Evolutionary conservation across 805 yeast species (phyloP).

Genomic region (Yarrowia osloensis): DNA sequence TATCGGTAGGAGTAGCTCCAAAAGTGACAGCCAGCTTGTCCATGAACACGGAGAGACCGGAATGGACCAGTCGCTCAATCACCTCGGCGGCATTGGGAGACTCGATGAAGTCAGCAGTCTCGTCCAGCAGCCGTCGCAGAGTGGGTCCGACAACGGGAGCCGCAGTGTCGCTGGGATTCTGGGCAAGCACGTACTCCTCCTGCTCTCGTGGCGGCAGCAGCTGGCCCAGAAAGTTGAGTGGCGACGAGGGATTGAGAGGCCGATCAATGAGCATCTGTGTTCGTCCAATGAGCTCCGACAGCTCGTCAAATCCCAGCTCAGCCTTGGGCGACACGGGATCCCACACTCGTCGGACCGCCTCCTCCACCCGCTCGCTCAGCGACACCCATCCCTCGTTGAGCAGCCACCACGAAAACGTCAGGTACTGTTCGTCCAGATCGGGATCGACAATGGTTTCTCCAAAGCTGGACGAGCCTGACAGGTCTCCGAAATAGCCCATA

Average conservation of each 20-base stretch:
- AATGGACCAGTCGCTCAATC: slow-evolving; percentile 46
- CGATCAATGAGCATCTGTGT: slow-evolving; percentile 45
- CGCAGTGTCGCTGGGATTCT: slow-evolving; percentile 44
- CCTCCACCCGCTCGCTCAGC: slow-evolving; percentile 55
- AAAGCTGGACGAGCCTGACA: neutral
- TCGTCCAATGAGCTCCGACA: slow-evolving; percentile 45
- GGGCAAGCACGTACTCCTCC: slow-evolving; percentile 57
- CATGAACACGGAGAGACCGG: slow-evolving; percentile 52
- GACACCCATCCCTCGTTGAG: slow-evolving; percentile 80
- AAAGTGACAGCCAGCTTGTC: slow-evolving; percentile 41
- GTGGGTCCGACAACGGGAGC: slow-evolving; percentile 35
- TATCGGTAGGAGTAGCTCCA: slow-evolving; percentile 27
- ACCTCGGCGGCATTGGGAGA: slow-evolving; percentile 47
- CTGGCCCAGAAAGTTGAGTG: slow-evolving; percentile 39
- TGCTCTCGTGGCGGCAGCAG: slow-evolving; percentile 55
- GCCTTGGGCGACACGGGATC: slow-evolving; percentile 68
- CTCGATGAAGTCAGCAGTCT: slow-evolving; percentile 48
- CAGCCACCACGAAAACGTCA: slow-evolving; percentile 92
- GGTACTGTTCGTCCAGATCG: slow-evolving; percentile 47
- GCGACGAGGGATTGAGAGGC: slow-evolving; percentile 33
- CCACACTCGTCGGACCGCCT: slow-evolving; percentile 61
- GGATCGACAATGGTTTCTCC: slow-evolving; percentile 32
- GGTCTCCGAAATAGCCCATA: slow-evolving; percentile 24
- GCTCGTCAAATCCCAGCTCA: slow-evolving; percentile 64
- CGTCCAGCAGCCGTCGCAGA: slow-evolving; percentile 46